These are phyloP conservation scores for Saururus chinensis DNA, from an alignment of 164 flowering plant species.

Conservation along the genomic window DNA sequence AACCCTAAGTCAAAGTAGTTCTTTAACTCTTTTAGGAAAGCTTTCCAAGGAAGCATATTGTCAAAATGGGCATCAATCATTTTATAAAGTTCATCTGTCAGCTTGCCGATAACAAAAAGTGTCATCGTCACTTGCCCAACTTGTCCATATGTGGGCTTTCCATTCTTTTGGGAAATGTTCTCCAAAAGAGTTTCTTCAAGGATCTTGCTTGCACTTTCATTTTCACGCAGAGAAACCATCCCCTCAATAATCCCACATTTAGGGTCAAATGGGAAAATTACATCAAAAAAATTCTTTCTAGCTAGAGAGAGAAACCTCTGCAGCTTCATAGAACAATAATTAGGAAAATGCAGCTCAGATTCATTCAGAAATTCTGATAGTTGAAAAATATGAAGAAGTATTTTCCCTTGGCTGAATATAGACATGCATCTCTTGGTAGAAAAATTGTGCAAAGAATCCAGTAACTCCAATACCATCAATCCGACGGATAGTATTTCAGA, in stretches of 20 bases:
- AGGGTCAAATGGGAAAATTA: conserved; percentile 34
- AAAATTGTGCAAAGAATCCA: conserved; percentile 20
- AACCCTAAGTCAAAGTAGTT: conserved; percentile 5
- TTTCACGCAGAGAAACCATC: conserved; percentile 33
- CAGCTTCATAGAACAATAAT: conserved; percentile 10
- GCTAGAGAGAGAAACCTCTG: conserved; percentile 13
- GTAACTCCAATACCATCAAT: conserved; percentile 25
- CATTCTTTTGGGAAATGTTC: conserved; percentile 8
- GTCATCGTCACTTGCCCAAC: conserved; percentile 37
- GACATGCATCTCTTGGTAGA: conserved; percentile 9
- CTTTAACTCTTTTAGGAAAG: conserved; percentile 19
- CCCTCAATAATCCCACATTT: conserved; percentile 14
- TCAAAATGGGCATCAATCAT: conserved; percentile 13
- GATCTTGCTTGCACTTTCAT: conserved; percentile 20
- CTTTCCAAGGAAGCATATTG: conserved; percentile 26
- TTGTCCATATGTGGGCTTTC: conserved; percentile 31
- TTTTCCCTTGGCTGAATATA: conserved; percentile 16
- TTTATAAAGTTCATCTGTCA: conserved; percentile 17
- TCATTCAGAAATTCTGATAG: conserved; percentile 24
- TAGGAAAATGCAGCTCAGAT: conserved; percentile 7
- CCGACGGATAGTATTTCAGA: conserved; percentile 29
- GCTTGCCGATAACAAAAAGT: conserved; percentile 30
- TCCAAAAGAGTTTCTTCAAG: conserved; percentile 22
- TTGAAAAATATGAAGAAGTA: conserved; percentile 20
- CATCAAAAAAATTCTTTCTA: conserved; percentile 14